Evolutionary conservation across 768 basidiomycete species (phyloP), one percentile per base, ranked within the genome.

Genomic region (Psilocybe azurescens): DNA sequence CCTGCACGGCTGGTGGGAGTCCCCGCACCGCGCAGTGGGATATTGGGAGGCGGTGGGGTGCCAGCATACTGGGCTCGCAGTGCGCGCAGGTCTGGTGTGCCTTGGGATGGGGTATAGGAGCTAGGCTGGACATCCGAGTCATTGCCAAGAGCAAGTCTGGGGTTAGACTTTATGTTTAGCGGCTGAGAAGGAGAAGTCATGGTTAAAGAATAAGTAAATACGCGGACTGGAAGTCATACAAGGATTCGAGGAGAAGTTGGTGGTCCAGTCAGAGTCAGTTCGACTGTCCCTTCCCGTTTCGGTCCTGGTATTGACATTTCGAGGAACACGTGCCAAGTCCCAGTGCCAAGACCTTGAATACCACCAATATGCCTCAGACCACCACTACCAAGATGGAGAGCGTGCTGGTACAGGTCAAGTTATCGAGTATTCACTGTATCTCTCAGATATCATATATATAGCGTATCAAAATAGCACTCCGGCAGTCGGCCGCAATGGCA

Each of bases 31-130:
- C 83, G 77, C 10, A 75, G 76, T 7, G 87, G 87, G 28, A 88
- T 86, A 64, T 85, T 83, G 20, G 89, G 81, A 0, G 79, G 77
- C 13, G 89, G 88, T 46, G 73, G 88, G 5, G 84, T 83, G n/a
- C 84, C 85, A 4, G 76, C 69, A 67, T 89, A 91, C 60, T 86
- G 86, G 18, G 88, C 86, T 2, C 90, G 85, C 16, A 91, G 76
- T 14, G 80, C 77, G 32, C 85, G 83, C 59, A 90, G 74, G 67
- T 89, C 86, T 5, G 91, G 89, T 18, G 90, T 89, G 48, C 87
- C 87, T 13, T 78, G 66, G 1, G 81, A 79, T 7, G 72, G 65
- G n/a, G 72, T 68, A 60, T 13, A 67, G 6, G 77, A 78, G 8
- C 68, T 69, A 70, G 56, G 24, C 44, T 57, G 56, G 13, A 9